These are phyloP conservation scores for Annulohypoxylon bovei DNA, from an alignment of 495 filamentous ascomycete genomes.

Conservation along the genomic window DNA sequence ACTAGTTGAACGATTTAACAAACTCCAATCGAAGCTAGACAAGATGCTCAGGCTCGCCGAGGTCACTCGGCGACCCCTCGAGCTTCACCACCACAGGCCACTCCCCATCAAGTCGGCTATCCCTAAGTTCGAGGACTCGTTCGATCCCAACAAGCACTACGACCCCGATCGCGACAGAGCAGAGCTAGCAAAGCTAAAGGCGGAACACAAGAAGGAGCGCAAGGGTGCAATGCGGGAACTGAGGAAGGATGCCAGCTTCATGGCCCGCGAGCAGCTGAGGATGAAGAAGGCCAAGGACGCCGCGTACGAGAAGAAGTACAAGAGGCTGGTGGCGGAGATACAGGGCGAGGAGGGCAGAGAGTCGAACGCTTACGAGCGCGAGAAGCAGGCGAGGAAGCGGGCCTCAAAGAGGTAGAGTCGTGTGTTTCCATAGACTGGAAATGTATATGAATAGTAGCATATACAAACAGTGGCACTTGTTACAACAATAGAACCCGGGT, in stretches of 20 bases:
- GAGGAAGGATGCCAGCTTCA: slow-evolving; percentile 91
- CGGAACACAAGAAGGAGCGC: slow-evolving; percentile 91
- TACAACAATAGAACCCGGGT: background rate
- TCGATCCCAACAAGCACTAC: slow-evolving; percentile 94
- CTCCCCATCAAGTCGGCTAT: slow-evolving; percentile 87
- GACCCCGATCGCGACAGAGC: slow-evolving; percentile 89
- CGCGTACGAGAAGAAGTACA: slow-evolving; percentile 95
- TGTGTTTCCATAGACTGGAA: background rate
- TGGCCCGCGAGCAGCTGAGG: slow-evolving; percentile 85
- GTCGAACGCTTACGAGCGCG: slow-evolving; percentile 86
- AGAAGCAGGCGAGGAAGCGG: slow-evolving; percentile 75
- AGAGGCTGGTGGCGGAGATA: slow-evolving; percentile 89
- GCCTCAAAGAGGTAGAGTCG: slow-evolving; percentile 45
- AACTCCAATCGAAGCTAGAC: slow-evolving; percentile 57
- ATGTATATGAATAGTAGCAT: background rate
- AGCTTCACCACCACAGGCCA: slow-evolving; percentile 88
- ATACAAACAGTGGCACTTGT: background rate
- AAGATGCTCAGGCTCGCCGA: slow-evolving; percentile 65
- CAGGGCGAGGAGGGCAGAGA: slow-evolving; percentile 91
- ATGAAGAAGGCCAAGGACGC: slow-evolving; percentile 92
- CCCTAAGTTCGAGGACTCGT: slow-evolving; percentile 96
- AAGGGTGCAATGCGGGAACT: slow-evolving; percentile 96
- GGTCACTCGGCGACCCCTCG: slow-evolving; percentile 75
- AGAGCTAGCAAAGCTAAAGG: slow-evolving; percentile 80
- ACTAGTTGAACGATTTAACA: slow-evolving; percentile 50